These are phyloP conservation scores for Clonostachys chloroleuca DNA, from an alignment of 2,329 filamentous ascomycete species.

Conservation along the genomic window DNA sequence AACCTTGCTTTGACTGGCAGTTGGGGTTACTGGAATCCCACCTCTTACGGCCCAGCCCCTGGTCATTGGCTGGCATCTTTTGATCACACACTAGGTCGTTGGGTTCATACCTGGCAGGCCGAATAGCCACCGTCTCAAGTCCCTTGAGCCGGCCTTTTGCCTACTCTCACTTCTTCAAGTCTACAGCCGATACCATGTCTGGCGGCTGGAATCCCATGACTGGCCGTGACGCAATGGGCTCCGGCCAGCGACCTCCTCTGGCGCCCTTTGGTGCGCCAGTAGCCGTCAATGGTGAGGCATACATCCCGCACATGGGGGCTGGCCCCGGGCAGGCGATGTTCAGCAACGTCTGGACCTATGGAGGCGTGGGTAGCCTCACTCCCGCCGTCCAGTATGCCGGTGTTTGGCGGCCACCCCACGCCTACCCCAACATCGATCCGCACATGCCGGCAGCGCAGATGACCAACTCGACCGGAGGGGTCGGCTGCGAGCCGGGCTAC, in stretches of 20 bases:
- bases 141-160: neutral
- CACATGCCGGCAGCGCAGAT: constrained; percentile 48
- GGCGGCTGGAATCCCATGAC: constrained; percentile 33
- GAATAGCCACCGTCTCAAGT: constrained; percentile 7
- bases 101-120: constrained; percentile 28
- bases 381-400: constrained; percentile 22
- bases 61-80: constrained; percentile 28
- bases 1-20: too few relatives aligned
- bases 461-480: constrained; percentile 51
- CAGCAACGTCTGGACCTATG: constrained; percentile 12
- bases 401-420: constrained; percentile 31
- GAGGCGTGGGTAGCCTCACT: neutral
- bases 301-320: constrained; percentile 24
- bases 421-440: constrained; percentile 34
- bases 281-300: constrained; percentile 27
- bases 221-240: constrained; percentile 26
- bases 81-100: constrained; percentile 16
- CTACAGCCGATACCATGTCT: constrained; percentile 18
- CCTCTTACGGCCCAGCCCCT: constrained; percentile 18
- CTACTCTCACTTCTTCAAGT: neutral
- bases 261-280: constrained; percentile 24
- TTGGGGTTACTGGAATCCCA: constrained; percentile 17
- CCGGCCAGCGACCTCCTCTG: constrained; percentile 20
- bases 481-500: constrained; percentile 57
- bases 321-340: constrained; percentile 17